These are phyloP conservation scores for Ehretia macrophylla DNA, from an alignment of 257 asterid genomes.

Conservation along the genomic window DNA sequence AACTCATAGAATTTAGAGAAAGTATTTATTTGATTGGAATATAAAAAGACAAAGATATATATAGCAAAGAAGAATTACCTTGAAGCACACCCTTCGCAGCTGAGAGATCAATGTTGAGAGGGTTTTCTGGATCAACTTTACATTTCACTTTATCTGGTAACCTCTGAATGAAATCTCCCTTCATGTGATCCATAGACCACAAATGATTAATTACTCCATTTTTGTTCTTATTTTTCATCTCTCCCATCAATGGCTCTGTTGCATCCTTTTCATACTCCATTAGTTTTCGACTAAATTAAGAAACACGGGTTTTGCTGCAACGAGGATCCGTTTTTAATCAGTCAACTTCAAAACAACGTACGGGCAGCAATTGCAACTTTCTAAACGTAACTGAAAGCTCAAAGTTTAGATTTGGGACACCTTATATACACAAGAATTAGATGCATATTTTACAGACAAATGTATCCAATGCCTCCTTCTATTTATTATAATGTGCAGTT, in stretches of 20 bases:
- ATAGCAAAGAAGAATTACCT: constrained; percentile 19
- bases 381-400: not conserved
- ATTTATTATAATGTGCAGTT: too few species aligned
- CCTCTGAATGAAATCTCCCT: constrained; percentile 30
- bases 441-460: too few species aligned
- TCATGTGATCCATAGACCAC: constrained; percentile 29
- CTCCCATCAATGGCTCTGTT: not conserved
- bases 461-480: too few species aligned
- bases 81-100: constrained; percentile 25
- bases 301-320: too few species aligned
- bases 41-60: not conserved
- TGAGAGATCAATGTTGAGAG: constrained; percentile 28
- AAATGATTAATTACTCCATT: not conserved
- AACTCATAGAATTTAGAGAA: too few species aligned
- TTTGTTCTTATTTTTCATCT: not conserved
- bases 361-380: too few species aligned
- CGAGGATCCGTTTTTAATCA: too few species aligned
- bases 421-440: too few species aligned
- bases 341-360: too few species aligned
- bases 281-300: too few species aligned
- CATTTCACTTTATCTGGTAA: constrained; percentile 40
- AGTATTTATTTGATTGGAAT: too few species aligned
- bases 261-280: not conserved
- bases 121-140: constrained; percentile 30
- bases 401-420: too few species aligned